These are phyloP conservation scores for Phyllosticta citrichinensis DNA, from an alignment of 2,329 filamentous ascomycete species.

Conservation along the genomic window DNA sequence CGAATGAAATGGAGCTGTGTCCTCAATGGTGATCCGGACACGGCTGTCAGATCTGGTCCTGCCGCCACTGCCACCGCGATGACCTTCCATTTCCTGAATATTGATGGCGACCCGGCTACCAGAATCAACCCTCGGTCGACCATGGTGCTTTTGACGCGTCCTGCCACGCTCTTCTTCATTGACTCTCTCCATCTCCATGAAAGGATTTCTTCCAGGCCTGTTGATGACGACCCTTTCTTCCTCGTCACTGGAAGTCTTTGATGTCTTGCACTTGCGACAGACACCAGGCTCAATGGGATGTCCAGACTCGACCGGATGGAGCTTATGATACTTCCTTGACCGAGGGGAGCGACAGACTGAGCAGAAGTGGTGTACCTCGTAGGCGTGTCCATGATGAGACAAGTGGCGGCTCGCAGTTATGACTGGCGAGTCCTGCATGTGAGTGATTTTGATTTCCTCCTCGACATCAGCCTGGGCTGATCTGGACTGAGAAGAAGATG, in stretches of 20 bases:
- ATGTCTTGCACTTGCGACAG: slow-evolving; percentile 20
- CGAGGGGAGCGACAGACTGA: slow-evolving; percentile 24
- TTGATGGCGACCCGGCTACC: background rate
- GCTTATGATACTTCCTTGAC: slow-evolving; percentile 25
- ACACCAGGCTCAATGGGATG: slow-evolving; percentile 16
- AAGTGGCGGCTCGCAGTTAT: slow-evolving; percentile 13
- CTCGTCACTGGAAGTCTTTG: slow-evolving; percentile 17
- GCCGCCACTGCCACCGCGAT: slow-evolving; percentile 6
- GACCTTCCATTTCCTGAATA: slow-evolving; percentile 1
- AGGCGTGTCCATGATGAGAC: background rate
- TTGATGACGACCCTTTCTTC: slow-evolving; percentile 6
- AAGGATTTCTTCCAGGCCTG: slow-evolving; percentile 1
- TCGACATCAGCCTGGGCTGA: background rate
- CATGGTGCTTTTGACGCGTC: background rate
- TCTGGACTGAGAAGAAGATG: background rate
- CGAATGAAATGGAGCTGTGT: background rate
- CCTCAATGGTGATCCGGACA: background rate
- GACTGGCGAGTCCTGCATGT: background rate
- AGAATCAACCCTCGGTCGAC: background rate
- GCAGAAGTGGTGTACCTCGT: slow-evolving; percentile 23
- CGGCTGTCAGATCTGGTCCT: background rate
- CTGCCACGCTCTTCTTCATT: background rate
- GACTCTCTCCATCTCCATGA: slow-evolving; percentile 11
- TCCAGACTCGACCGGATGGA: slow-evolving; percentile 25
- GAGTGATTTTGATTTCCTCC: slow-evolving; percentile 10